phyloP scores from a whole-genome alignment of 169 alveolate species.

The Eimeria necatrix region DNA sequence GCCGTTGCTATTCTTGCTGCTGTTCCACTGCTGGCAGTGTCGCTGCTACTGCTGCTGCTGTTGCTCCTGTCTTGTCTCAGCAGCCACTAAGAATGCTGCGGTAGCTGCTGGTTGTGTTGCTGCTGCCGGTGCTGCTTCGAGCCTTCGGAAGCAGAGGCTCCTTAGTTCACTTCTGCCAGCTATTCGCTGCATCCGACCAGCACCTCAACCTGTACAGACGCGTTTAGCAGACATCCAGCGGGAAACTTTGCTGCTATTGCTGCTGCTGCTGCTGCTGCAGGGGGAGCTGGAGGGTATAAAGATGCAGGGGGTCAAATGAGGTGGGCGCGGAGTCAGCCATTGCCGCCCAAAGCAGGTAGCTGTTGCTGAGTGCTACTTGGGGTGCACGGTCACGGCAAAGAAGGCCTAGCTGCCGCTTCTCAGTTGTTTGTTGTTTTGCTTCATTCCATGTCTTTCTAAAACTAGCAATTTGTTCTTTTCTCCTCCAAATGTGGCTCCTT shows the following conservation, averaged over 20 bases:
- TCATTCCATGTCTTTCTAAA: background rate
- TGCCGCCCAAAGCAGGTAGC: constrained; percentile 49
- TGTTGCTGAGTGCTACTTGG: background rate
- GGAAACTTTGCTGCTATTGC: background rate
- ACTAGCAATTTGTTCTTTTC: background rate
- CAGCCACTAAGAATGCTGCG: background rate
- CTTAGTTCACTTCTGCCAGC: background rate
- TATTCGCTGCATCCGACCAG: too few relatives aligned
- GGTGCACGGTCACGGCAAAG: too few relatives aligned
- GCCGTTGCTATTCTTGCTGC: background rate
- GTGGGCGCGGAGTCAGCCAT: constrained; percentile 43
- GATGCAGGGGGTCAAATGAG: background rate
- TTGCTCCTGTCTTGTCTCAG: background rate
- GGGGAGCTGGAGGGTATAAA: constrained; percentile 14
- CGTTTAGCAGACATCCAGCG: too few relatives aligned
- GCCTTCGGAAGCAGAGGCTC: background rate
- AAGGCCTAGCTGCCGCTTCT: background rate
- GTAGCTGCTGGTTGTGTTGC: background rate
- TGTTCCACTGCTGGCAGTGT: background rate
- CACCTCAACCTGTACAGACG: too few relatives aligned
- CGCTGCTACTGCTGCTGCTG: background rate
- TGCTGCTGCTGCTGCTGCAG: constrained; percentile 21
- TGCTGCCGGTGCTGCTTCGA: background rate
- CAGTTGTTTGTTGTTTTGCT: too few relatives aligned
- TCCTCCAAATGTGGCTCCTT: background rate